phyloP scores from a whole-genome alignment of 805 yeast genomes.

The Hanseniaspora hatyaiensis region DNA sequence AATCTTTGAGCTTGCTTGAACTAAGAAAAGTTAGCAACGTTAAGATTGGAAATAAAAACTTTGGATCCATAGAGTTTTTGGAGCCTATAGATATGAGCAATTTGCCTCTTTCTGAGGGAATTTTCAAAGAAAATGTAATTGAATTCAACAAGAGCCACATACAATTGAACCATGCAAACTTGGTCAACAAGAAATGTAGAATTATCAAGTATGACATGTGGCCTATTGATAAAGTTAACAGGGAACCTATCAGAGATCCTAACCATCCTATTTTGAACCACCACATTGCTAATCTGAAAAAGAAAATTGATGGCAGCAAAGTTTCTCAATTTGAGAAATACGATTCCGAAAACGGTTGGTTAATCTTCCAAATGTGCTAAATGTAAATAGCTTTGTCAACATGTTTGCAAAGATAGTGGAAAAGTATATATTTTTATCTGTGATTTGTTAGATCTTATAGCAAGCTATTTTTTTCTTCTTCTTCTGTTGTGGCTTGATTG shows the following conservation, averaged over 20 bases:
- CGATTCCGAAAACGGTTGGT: constrained; percentile 62
- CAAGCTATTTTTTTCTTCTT: neutral
- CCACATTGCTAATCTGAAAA: constrained; percentile 58
- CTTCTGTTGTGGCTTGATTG: neutral
- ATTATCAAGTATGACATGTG: constrained; percentile 69
- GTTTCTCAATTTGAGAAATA: constrained; percentile 55
- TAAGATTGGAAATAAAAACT: constrained; percentile 60
- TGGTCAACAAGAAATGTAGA: constrained; percentile 64
- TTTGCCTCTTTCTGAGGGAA: constrained; percentile 47
- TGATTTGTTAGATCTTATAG: neutral
- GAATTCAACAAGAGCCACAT: constrained; percentile 49
- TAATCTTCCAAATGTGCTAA: constrained; percentile 37
- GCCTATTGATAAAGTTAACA: constrained; percentile 63
- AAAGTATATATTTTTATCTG: too few relatives aligned
- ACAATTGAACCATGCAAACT: constrained; percentile 59
- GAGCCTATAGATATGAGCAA: constrained; percentile 75
- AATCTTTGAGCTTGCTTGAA: constrained; percentile 47
- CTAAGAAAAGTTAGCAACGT: constrained; percentile 53
- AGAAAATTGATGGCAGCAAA: constrained; percentile 33
- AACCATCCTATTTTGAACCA: constrained; percentile 56
- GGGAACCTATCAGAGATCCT: constrained; percentile 64
- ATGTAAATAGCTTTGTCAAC: neutral
- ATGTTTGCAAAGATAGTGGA: too few relatives aligned
- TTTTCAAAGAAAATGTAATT: constrained; percentile 56
- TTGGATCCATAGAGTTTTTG: constrained; percentile 65